These are phyloP conservation scores for Athelia sp. DNA, from an alignment of 1,284 basidiomycete species.

Conservation along the genomic window DNA sequence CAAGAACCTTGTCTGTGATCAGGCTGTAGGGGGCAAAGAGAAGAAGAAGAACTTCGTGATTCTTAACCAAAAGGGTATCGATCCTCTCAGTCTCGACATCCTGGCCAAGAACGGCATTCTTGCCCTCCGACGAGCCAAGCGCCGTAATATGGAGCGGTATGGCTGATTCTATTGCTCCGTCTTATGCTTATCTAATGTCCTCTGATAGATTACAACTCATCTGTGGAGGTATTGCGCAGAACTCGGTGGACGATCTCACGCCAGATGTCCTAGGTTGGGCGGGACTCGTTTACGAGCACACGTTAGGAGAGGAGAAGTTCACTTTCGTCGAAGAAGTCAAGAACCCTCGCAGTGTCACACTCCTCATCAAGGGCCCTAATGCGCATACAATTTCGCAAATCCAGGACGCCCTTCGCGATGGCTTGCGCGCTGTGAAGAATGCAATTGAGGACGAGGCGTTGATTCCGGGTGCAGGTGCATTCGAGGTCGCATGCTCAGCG, in stretches of 20 bases:
- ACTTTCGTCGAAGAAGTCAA: conserved; percentile 98
- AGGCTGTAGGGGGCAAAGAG: conserved; percentile 75
- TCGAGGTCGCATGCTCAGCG: conserved; percentile 91
- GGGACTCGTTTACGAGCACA: conserved; percentile 98
- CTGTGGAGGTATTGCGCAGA: conserved; percentile 94
- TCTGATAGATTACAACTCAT: conserved; percentile 72
- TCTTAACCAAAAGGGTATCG: conserved; percentile 99
- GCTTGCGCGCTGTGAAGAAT: conserved; percentile 95
- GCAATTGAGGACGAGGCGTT: conserved; percentile 88
- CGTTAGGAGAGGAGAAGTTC: conserved; percentile 97
- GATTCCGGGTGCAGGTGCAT: conserved; percentile 95
- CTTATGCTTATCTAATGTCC: conserved; percentile 8
- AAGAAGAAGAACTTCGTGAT: conserved; percentile 89
- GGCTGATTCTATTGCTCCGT: conserved; percentile 17
- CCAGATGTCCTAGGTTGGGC: conserved; percentile 95
- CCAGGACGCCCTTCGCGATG: conserved; percentile 95
- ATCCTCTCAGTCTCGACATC: conserved; percentile 95
- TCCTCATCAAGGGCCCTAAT: conserved; percentile 98
- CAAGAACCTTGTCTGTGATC: conserved; percentile 95
- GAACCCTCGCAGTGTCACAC: conserved; percentile 93
- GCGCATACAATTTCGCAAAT: conserved; percentile 95
- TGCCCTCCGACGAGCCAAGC: conserved; percentile 91
- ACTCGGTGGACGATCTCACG: conserved; percentile 94
- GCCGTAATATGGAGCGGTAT: conserved; percentile 95
- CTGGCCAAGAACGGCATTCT: conserved; percentile 97